phyloP scores from a whole-genome alignment of 1,139 yeast genomes.

The Saccharomyces hybrid region DNA sequence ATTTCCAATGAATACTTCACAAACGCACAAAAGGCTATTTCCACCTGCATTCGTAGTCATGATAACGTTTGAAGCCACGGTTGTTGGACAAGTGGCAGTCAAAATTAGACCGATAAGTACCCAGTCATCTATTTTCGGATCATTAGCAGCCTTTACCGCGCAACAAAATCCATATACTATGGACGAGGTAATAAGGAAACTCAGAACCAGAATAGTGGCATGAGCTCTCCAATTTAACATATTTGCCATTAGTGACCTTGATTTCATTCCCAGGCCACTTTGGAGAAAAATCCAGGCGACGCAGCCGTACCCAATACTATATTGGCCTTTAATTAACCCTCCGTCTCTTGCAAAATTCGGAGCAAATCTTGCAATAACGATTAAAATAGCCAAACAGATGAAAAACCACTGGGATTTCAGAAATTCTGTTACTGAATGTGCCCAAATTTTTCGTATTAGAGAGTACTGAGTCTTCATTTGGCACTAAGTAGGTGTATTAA shows the following conservation, averaged over 20 bases:
- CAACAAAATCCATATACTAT: slow-evolving; percentile 67
- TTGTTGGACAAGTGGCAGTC: slow-evolving; percentile 83
- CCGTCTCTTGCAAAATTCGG: slow-evolving; percentile 81
- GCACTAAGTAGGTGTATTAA: not conserved
- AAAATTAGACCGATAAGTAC: slow-evolving; percentile 71
- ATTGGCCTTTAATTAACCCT: slow-evolving; percentile 67
- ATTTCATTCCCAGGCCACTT: slow-evolving; percentile 70
- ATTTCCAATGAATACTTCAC: slow-evolving; percentile 83
- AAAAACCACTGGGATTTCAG: slow-evolving; percentile 60
- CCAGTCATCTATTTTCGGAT: slow-evolving; percentile 59
- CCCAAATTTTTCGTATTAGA: slow-evolving; percentile 12
- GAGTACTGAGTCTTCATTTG: slow-evolving; percentile 2
- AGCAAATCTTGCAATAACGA: slow-evolving; percentile 67
- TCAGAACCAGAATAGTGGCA: slow-evolving; percentile 54
- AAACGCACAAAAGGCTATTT: slow-evolving; percentile 65
- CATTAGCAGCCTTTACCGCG: slow-evolving; percentile 55
- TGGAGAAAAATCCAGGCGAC: slow-evolving; percentile 78
- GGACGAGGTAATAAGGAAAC: slow-evolving; percentile 68
- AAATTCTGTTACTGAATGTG: slow-evolving; percentile 19
- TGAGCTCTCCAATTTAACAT: slow-evolving; percentile 78
- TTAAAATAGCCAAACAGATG: slow-evolving; percentile 57
- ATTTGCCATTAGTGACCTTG: slow-evolving; percentile 52
- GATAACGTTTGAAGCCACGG: slow-evolving; percentile 83
- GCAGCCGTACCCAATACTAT: slow-evolving; percentile 75
- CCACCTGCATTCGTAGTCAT: slow-evolving; percentile 86